Conservation (phyloP, 1,139 yeast genomes). For the Taiozyma sp. region DNA sequence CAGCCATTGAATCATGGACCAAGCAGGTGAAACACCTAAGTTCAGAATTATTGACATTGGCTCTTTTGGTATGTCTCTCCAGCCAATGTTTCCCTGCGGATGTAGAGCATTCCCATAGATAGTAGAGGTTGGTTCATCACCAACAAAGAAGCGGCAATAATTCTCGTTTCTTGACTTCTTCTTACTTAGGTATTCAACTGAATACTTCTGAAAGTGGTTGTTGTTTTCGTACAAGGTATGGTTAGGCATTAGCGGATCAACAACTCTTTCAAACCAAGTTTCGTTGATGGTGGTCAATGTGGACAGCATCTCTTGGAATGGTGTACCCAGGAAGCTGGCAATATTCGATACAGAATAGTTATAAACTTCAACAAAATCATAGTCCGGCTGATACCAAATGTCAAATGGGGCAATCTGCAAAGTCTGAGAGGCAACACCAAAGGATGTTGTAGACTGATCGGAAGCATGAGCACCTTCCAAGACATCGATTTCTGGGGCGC, state of each 20-base stretch:
- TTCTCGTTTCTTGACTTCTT: constrained; percentile 31
- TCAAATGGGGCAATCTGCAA: constrained; percentile 57
- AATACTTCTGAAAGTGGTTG: constrained; percentile 42
- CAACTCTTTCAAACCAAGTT: constrained; percentile 52
- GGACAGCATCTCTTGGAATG: constrained; percentile 55
- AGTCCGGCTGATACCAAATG: constrained; percentile 60
- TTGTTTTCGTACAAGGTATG: constrained; percentile 1
- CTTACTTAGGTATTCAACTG: constrained; percentile 49
- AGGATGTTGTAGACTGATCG: constrained; percentile 16
- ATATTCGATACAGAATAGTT: constrained; percentile 41
- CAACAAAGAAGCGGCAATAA: constrained; percentile 52
- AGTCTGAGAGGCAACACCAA: constrained; percentile 56
- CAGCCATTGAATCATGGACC: constrained; percentile 62
- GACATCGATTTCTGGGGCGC: constrained; percentile 87
- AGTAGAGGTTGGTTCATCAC: constrained; percentile 48
- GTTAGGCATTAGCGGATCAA: constrained; percentile 19
- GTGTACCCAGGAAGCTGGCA: constrained; percentile 56
- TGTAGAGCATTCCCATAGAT: constrained; percentile 41
- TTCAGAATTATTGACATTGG: constrained; percentile 59
- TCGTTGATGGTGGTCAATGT: constrained; percentile 47
- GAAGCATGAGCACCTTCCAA: constrained; percentile 59
- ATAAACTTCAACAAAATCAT: constrained; percentile 43
- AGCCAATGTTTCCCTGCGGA: constrained; percentile 59
- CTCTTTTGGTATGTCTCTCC: constrained; percentile 54
- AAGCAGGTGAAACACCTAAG: constrained; percentile 52